These are phyloP conservation scores for Nicotiana knightiana DNA, from an alignment of 257 asterid genomes.

Conservation along the genomic window DNA sequence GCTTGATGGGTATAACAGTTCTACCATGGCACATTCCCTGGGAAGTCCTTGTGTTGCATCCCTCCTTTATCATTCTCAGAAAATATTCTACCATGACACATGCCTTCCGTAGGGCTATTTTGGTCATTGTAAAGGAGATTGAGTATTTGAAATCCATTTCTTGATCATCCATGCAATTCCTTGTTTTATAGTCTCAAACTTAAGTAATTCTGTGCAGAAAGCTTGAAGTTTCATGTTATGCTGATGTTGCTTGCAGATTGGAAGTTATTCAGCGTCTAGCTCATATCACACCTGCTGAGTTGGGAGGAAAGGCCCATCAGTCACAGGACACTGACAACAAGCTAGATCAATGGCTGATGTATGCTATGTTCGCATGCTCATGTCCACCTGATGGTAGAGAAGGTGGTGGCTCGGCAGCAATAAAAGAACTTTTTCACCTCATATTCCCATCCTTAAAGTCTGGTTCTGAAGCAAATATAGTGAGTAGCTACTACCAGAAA, in stretches of 20 bases:
- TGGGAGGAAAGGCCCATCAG: conserved; percentile 97
- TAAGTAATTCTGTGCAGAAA: not conserved
- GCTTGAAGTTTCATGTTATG: not conserved
- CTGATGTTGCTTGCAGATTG: conserved; percentile 50
- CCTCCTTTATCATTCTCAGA: no score
- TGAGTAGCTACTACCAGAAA: conserved; percentile 40
- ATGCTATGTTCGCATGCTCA: conserved; percentile 96
- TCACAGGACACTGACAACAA: conserved; percentile 93
- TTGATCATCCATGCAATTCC: not conserved
- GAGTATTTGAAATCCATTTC: not conserved
- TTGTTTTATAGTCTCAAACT: not conserved
- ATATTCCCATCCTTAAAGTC: conserved; percentile 90
- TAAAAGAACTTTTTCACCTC: conserved; percentile 92
- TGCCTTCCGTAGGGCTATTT: not conserved
- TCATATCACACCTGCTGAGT: conserved; percentile 81
- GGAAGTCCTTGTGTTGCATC: no score
- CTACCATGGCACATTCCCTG: not conserved
- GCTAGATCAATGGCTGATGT: conserved; percentile 98
- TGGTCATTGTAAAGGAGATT: not conserved
- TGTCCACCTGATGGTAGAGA: conserved; percentile 85
- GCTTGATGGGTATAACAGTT: not conserved
- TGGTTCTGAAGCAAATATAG: conserved; percentile 86
- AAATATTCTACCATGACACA: not conserved
- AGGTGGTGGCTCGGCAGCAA: conserved; percentile 78
- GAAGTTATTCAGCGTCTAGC: conserved; percentile 96